Evolutionary conservation across 306 rosid genomes (phyloP).

Genomic region (Gillenia trifoliata): DNA sequence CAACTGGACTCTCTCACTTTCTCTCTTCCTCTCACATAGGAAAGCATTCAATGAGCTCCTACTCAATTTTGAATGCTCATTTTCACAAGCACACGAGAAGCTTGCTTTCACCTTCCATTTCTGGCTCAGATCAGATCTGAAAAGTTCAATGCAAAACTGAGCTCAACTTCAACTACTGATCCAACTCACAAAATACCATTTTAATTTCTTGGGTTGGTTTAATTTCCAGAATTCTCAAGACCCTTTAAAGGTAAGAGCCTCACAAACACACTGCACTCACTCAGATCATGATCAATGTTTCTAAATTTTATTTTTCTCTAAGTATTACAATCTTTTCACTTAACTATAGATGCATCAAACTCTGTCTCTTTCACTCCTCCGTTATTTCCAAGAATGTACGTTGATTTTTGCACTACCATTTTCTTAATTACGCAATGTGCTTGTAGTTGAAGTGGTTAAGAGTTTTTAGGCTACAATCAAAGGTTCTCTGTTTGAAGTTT

Average conservation of each 20-base stretch:
- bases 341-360: background rate
- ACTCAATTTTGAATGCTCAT: slow-evolving; percentile 39
- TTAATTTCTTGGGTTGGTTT: background rate
- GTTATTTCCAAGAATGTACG: background rate
- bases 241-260: slow-evolving; percentile 24
- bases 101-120: slow-evolving; percentile 34
- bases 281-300: background rate
- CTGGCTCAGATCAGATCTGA: slow-evolving; percentile 37
- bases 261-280: background rate
- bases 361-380: background rate
- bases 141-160: background rate
- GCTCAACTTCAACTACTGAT: background rate
- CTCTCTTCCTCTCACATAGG: slow-evolving; percentile 19
- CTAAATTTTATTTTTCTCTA: no score
- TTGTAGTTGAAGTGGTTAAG: background rate
- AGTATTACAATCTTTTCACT: background rate
- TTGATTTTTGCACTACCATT: background rate
- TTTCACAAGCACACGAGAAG: slow-evolving; percentile 37
- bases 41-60: slow-evolving; percentile 47
- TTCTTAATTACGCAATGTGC: no score
- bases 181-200: background rate
- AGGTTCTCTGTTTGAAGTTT: background rate
- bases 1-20: background rate
- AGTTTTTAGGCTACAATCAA: background rate
- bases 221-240: slow-evolving; percentile 16